phyloP scores from a whole-genome alignment of 1,284 basidiomycete genomes.

The Papiliotrema terrestris region DNA sequence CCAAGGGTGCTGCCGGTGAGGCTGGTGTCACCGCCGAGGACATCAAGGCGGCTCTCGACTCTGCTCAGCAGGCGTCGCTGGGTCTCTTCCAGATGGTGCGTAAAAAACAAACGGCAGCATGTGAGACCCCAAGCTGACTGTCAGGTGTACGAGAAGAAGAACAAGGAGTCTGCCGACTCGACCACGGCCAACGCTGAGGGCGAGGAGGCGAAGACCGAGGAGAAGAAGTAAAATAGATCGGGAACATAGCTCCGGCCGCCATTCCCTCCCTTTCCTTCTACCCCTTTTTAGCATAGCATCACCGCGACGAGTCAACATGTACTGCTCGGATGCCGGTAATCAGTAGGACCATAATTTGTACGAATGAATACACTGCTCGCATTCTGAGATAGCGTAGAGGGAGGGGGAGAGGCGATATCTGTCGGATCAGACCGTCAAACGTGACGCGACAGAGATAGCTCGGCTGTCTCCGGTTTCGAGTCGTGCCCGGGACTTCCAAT shows the following conservation, averaged over 20 bases:
- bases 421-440: not conserved
- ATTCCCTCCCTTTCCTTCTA: not conserved
- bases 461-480: too few species aligned
- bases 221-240: slow-evolving; percentile 30
- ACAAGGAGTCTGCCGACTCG: slow-evolving; percentile 9
- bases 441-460: too few species aligned
- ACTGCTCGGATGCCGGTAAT: too few species aligned
- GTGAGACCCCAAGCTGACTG: slow-evolving; percentile 5
- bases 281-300: not conserved
- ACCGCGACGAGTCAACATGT: not conserved
- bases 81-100: slow-evolving; percentile 92
- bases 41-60: slow-evolving; percentile 89
- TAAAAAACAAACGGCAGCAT: not conserved
- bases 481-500: too few species aligned
- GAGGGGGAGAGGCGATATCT: not conserved
- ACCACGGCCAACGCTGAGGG: slow-evolving; percentile 13
- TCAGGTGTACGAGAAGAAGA: slow-evolving; percentile 82
- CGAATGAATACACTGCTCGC: slow-evolving; percentile 1
- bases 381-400: too few species aligned
- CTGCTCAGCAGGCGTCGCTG: slow-evolving; percentile 94
- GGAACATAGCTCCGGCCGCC: not conserved
- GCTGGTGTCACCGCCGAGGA: slow-evolving; percentile 73
- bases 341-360: not conserved
- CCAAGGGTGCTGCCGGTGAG: slow-evolving; percentile 87
- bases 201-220: slow-evolving; percentile 20